Evolutionary conservation across 1,284 basidiomycete genomes (phyloP).

Genomic region (Leccinum fallax): DNA sequence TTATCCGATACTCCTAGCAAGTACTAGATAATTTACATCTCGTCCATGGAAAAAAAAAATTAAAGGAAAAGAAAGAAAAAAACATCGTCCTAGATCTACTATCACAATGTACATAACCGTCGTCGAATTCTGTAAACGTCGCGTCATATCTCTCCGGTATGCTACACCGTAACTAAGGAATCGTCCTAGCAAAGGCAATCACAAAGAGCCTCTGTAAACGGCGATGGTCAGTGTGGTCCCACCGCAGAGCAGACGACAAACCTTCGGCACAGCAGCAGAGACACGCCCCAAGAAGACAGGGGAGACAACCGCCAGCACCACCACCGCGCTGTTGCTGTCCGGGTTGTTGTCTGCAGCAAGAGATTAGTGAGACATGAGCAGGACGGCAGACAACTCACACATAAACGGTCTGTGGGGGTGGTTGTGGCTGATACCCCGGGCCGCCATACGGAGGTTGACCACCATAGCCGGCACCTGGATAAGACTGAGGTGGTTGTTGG

Average conservation of each 20-base stretch:
- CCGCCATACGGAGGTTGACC: slow-evolving; percentile 33
- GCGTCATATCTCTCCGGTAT: slow-evolving; percentile 20
- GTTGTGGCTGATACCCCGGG: slow-evolving; percentile 62
- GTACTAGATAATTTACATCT: slow-evolving; percentile 38
- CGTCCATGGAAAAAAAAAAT: slow-evolving; percentile 12
- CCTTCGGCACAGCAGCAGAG: slow-evolving; percentile 81
- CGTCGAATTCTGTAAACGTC: slow-evolving; percentile 13
- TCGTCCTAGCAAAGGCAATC: slow-evolving; percentile 63
- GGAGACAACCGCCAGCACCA: slow-evolving; percentile 51
- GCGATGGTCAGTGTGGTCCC: slow-evolving; percentile 10
- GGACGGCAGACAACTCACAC: slow-evolving; percentile 47
- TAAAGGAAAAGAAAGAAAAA: neutral
- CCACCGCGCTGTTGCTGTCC: slow-evolving; percentile 46
- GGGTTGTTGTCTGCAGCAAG: slow-evolving; percentile 54
- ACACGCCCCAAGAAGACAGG: slow-evolving; percentile 71
- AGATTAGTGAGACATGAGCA: slow-evolving; percentile 11
- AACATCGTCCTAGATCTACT: slow-evolving; percentile 8
- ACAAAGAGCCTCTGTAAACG: slow-evolving; percentile 60
- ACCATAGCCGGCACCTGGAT: slow-evolving; percentile 46
- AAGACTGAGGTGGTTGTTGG: slow-evolving; percentile 72
- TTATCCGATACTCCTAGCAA: slow-evolving; percentile 21
- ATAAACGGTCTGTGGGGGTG: slow-evolving; percentile 71
- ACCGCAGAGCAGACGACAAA: slow-evolving; percentile 36
- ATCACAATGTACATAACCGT: slow-evolving; percentile 22
- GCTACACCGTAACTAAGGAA: slow-evolving; percentile 13